Base-by-base conservation (phyloP, 306 rosid species). In the Astragalus membranaceus region DNA sequence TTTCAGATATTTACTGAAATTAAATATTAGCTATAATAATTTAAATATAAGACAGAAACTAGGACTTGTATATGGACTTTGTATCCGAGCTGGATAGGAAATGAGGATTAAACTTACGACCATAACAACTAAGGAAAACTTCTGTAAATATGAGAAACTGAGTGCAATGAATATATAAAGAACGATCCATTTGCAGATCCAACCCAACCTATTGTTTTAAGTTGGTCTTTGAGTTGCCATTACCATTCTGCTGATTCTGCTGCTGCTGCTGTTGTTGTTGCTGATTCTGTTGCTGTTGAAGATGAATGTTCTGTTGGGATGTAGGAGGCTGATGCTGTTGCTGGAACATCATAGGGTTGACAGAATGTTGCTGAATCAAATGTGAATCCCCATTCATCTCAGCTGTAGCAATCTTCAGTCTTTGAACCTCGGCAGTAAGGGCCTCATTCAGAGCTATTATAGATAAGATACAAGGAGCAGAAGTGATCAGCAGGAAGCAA, bases 381-480 rank as follows among this genome's bases (percentile, higher is more conserved):
- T 71, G 88, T 6, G 88, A 82, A 1, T 92, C 94, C 1, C 88
- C 89, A 10, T 77, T 81, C 66, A 90, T 20, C 69, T 90, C 96
- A 6, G 91, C 71, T 3, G 93, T 87, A 35, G 96, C 93, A 26
- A 93, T 32, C 82, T 93, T 93, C 66, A 90, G 85, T 67, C 96
- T 84, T 80, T 88, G 98, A 72, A 93, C 98, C 80, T 93, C 98
- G n/a, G 91, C 75, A 5, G 96, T 93, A 46, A 93, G 78, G 16
- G 98, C 96, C 78, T 90, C 98, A 14, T 90, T 90, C 65, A 93
- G 83, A 78, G 98, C 96, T 93, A 85, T 67, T 74, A 64, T 74
- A 67, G 7, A 79, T 32, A 71, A 72, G 42, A 46, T 67, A 76
- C 33, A 74, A 30, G 56, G 36, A 52, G 35, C 51, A 65, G 17